Evolutionary conservation across 345 rosid genomes (phyloP).

Genomic region (Gossypium turneri): DNA sequence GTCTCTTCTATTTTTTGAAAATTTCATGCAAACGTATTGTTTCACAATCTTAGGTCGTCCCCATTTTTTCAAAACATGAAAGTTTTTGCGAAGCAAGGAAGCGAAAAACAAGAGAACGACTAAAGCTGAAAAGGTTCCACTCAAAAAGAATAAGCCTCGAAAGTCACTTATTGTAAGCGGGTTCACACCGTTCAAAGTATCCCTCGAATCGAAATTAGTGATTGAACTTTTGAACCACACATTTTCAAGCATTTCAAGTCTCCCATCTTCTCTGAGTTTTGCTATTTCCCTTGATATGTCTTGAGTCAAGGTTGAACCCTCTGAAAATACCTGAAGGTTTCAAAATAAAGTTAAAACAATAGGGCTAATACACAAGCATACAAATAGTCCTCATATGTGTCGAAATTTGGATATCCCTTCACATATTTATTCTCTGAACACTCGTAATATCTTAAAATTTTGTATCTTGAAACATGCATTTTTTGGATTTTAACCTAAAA

Average conservation of each 20-base stretch:
- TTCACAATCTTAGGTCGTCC: not conserved
- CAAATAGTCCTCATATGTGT: too few relatives aligned
- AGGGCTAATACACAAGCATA: too few relatives aligned
- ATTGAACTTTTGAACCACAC: constrained; percentile 10
- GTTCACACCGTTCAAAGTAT: not conserved
- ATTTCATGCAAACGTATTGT: not conserved
- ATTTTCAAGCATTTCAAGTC: constrained; percentile 18
- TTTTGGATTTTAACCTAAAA: too few relatives aligned
- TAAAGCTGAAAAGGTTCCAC: constrained; percentile 21
- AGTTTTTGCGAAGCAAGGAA: not conserved
- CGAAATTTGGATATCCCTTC: too few relatives aligned
- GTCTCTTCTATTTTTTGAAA: not conserved
- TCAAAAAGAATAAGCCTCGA: constrained; percentile 33
- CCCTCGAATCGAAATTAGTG: not conserved
- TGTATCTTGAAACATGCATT: too few relatives aligned
- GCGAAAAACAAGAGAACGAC: constrained; percentile 19
- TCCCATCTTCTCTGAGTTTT: constrained; percentile 27
- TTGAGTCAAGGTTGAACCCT: constrained; percentile 26
- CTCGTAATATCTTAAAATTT: too few relatives aligned
- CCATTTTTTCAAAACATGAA: not conserved
- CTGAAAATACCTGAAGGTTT: constrained; percentile 23
- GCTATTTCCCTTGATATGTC: constrained; percentile 34
- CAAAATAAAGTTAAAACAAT: not conserved
- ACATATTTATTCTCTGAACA: too few relatives aligned
- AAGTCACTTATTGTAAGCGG: constrained; percentile 20